These are phyloP conservation scores for Acanthamoeba rhysodes DNA, from an alignment of 208 protist genomes.

Conservation along the genomic window DNA sequence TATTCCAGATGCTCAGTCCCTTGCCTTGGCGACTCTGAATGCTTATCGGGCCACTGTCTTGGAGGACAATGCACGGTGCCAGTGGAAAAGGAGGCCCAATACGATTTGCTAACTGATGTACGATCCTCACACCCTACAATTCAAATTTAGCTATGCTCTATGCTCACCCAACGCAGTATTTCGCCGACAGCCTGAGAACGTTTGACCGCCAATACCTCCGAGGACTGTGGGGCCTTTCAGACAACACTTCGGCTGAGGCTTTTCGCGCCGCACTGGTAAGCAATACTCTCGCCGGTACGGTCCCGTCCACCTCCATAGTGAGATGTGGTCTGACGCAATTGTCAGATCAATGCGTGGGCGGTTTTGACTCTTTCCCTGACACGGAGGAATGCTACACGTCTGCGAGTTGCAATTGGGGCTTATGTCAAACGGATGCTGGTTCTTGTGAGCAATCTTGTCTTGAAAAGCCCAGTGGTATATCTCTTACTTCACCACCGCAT, in stretches of 20 bases:
- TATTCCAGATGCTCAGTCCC: not conserved
- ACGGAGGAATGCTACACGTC: too few relatives aligned
- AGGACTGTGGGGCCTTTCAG: too few relatives aligned
- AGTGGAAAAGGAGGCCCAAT: not conserved
- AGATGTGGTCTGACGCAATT: not conserved
- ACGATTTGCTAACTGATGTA: not conserved
- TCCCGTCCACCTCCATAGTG: too few relatives aligned
- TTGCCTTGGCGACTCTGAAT: not conserved
- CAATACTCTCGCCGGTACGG: not conserved
- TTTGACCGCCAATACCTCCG: too few relatives aligned
- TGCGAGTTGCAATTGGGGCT: slow-evolving; percentile 24
- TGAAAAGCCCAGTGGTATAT: not conserved
- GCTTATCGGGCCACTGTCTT: not conserved
- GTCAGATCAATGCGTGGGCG: not conserved
- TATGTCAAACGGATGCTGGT: not conserved
- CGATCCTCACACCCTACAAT: not conserved
- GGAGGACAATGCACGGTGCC: not conserved
- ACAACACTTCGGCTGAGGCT: too few relatives aligned
- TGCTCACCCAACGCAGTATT: too few relatives aligned
- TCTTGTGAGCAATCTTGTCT: slow-evolving; percentile 21
- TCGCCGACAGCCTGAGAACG: too few relatives aligned
- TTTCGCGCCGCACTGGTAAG: not conserved
- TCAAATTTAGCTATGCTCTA: too few relatives aligned
- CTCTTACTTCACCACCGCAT: not conserved
- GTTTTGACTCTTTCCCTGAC: not conserved